Conservation (phyloP, 2,329 filamentous ascomycete genomes). For the Penicillium sp. region DNA sequence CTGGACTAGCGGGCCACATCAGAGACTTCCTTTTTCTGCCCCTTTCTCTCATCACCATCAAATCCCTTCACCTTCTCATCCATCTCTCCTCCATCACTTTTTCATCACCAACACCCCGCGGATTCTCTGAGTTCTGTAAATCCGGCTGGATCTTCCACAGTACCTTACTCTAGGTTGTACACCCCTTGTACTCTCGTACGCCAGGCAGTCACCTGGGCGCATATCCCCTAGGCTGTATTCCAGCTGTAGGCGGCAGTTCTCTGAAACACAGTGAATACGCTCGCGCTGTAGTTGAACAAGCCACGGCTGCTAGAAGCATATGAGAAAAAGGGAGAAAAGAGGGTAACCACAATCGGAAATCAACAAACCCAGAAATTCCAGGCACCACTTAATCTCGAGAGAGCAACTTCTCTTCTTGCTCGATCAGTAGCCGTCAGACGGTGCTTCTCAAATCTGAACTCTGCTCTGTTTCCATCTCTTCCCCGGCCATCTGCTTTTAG, state of each 20-base stretch:
- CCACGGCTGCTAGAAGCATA: slow-evolving; percentile 24
- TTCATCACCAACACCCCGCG: slow-evolving; percentile 9
- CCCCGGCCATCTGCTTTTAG: slow-evolving; percentile 6
- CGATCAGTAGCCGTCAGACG: too few relatives aligned
- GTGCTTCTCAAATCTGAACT: not conserved
- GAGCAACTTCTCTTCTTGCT: too few relatives aligned
- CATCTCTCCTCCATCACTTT: slow-evolving; percentile 4
- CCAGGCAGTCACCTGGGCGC: slow-evolving; percentile 22
- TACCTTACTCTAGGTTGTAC: slow-evolving; percentile 31
- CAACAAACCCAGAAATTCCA: too few relatives aligned
- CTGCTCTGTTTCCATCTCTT: not conserved
- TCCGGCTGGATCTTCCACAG: slow-evolving; percentile 18
- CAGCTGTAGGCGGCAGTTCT: slow-evolving; percentile 36
- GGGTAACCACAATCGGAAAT: too few relatives aligned
- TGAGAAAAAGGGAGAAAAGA: not conserved
- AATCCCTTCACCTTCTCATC: slow-evolving; percentile 5
- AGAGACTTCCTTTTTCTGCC: slow-evolving; percentile 3
- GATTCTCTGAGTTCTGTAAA: slow-evolving; percentile 24
- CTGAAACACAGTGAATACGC: slow-evolving; percentile 29
- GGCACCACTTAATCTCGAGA: too few relatives aligned
- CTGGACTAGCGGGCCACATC: slow-evolving; percentile 3
- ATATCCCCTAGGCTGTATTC: slow-evolving; percentile 34
- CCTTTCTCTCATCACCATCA: slow-evolving; percentile 3
- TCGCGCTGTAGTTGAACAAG: slow-evolving; percentile 38
- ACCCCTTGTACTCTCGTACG: slow-evolving; percentile 33